These are phyloP conservation scores for Inga oerstediana DNA, from an alignment of 306 rosid species.

Conservation along the genomic window DNA sequence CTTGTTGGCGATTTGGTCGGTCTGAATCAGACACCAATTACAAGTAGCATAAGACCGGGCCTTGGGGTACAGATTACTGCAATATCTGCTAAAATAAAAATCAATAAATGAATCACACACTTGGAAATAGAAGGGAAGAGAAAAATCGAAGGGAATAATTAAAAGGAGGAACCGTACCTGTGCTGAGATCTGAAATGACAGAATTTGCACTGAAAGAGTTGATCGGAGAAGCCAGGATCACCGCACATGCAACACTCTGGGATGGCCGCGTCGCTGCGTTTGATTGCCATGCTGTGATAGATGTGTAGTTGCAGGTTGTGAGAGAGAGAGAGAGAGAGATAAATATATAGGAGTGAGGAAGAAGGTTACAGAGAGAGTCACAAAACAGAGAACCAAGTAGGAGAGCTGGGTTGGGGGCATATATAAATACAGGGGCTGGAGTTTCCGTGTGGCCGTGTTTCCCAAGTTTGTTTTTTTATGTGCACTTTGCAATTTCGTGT, in stretches of 20 bases:
- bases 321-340: conserved; percentile 24
- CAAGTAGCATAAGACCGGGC: conserved; percentile 54
- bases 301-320: conserved; percentile 12
- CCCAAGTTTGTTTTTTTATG: conserved; percentile 30
- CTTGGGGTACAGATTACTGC: conserved; percentile 83
- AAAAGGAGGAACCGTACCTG: conserved; percentile 41
- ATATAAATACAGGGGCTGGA: conserved; percentile 20
- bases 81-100: conserved; percentile 55
- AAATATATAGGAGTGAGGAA: neutral
- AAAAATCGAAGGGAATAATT: neutral
- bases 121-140: neutral
- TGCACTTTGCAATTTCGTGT: conserved; percentile 24
- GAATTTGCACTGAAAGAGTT: conserved; percentile 78
- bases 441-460: conserved; percentile 58
- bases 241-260: conserved; percentile 99
- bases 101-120: neutral
- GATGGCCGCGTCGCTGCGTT: conserved; percentile 28
- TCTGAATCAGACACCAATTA: conserved; percentile 87
- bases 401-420: neutral
- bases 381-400: conserved; percentile 19
- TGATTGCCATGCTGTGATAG: conserved; percentile 45
- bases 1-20: conserved; percentile 57
- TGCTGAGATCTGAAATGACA: conserved; percentile 99
- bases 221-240: conserved; percentile 82
- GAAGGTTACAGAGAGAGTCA: conserved; percentile 15